These are phyloP conservation scores for Astrephomene gubernaculifera DNA, from an alignment of 139 green algal species.

Conservation along the genomic window DNA sequence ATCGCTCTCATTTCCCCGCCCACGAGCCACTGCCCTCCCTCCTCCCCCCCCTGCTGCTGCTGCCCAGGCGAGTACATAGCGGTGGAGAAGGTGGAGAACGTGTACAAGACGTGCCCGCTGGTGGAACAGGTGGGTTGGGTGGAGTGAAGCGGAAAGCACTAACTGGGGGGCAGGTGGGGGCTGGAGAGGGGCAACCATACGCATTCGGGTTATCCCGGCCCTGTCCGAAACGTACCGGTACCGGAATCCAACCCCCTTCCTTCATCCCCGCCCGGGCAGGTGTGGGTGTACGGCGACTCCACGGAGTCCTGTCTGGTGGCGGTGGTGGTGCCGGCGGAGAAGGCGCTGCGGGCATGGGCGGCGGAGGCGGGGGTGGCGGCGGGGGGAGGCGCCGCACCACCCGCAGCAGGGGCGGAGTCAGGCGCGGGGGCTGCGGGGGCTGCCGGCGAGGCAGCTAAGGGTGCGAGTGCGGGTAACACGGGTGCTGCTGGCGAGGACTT, in stretches of 20 bases:
- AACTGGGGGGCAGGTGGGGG: slow-evolving; percentile 48
- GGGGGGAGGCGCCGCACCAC: slow-evolving; percentile 19
- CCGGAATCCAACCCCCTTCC: neutral
- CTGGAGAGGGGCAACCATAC: neutral
- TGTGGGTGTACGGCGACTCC: slow-evolving; percentile 90
- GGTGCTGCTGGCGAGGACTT: slow-evolving; percentile 23
- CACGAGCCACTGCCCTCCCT: neutral
- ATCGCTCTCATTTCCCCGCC: too few species aligned
- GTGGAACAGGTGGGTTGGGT: slow-evolving; percentile 79
- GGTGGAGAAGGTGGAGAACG: slow-evolving; percentile 92
- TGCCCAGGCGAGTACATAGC: slow-evolving; percentile 75
- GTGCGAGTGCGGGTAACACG: too few species aligned
- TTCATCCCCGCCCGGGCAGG: neutral
- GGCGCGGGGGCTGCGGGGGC: too few species aligned
- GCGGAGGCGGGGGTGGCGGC: slow-evolving; percentile 50
- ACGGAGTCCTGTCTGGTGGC: slow-evolving; percentile 79
- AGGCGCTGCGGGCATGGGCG: slow-evolving; percentile 67
- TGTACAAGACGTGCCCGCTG: slow-evolving; percentile 75
- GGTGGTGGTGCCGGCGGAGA: slow-evolving; percentile 88
- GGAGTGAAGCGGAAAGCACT: too few species aligned
- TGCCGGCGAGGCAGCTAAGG: too few species aligned
- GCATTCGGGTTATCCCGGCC: too few species aligned
- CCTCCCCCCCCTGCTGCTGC: neutral
- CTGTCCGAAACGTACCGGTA: too few species aligned
- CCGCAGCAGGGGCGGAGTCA: too few species aligned